A percentile compares a stretch with the other conserved stretches of the same genome.
Evolutionary conservation across 2,329 filamentous ascomycete genomes (phyloP).

Genomic region (Aureobasidium sp.): DNA sequence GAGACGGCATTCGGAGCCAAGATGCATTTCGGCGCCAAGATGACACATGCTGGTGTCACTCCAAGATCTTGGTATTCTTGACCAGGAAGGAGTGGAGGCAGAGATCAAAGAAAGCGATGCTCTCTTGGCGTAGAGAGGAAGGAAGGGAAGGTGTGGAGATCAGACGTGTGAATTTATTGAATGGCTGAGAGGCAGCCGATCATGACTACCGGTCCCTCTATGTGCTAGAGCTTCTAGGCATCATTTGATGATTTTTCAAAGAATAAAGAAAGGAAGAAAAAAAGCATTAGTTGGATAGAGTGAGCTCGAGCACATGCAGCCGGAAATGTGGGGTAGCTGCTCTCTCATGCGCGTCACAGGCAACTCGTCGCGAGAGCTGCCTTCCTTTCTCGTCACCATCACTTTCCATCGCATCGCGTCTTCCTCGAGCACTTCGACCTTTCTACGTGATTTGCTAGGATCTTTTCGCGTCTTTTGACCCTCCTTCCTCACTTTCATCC

Average conservation of each 20-base stretch:
- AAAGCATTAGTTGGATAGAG: too few species aligned
- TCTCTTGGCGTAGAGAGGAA: not conserved
- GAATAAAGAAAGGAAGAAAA: too few species aligned
- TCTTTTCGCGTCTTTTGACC: not conserved
- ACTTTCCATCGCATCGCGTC: not conserved
- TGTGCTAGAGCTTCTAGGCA: too few species aligned
- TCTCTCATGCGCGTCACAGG: not conserved
- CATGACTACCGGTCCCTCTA: not conserved
- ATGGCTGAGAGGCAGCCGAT: not conserved
- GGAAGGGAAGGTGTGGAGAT: not conserved
- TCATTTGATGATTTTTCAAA: too few species aligned
- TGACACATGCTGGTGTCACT: not conserved
- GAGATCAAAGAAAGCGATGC: not conserved
- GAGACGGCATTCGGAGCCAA: not conserved
- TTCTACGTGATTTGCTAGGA: not conserved
- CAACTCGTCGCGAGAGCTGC: not conserved
- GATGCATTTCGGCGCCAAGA: not conserved
- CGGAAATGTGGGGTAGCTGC: slow-evolving; percentile 9
- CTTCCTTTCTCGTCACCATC: not conserved
- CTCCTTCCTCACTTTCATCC: not conserved
- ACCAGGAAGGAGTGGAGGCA: not conserved
- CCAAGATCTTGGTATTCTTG: not conserved
- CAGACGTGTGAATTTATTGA: not conserved
- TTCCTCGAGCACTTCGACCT: not conserved
- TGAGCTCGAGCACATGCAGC: too few species aligned